phyloP scores from a whole-genome alignment of 2,329 filamentous ascomycete genomes.

The Colletotrichum sidae region DNA sequence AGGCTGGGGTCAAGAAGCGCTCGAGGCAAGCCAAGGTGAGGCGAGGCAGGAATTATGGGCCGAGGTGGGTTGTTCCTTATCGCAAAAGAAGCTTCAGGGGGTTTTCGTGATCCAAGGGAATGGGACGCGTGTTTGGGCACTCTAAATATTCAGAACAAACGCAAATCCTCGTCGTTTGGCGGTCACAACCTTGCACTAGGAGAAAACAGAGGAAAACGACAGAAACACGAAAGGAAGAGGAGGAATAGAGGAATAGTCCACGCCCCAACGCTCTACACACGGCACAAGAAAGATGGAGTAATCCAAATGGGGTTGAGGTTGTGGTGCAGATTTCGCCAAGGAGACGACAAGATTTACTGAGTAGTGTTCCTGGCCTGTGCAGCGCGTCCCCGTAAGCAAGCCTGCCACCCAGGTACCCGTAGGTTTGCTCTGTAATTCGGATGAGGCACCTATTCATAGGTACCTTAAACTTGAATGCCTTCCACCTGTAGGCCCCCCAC shows the following conservation, averaged over 20 bases:
- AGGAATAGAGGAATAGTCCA: not conserved
- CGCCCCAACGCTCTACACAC: not conserved
- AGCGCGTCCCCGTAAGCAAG: too few species aligned
- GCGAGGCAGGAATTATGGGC: not conserved
- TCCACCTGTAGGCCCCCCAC: too few species aligned
- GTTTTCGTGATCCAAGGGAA: not conserved
- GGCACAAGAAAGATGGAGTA: constrained; percentile 2
- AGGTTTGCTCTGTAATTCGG: not conserved
- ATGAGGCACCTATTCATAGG: too few species aligned
- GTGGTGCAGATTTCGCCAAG: constrained; percentile 21
- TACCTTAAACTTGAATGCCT: too few species aligned
- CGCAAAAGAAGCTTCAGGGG: not conserved
- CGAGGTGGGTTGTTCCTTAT: not conserved
- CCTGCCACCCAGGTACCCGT: not conserved
- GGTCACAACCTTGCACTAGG: too few species aligned
- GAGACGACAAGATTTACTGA: not conserved
- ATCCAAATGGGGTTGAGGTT: not conserved
- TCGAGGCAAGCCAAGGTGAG: too few species aligned
- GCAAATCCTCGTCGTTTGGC: too few species aligned
- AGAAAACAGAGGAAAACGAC: not conserved
- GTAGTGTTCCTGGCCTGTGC: too few species aligned
- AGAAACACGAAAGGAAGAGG: not conserved
- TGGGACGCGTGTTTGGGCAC: not conserved
- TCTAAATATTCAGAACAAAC: not conserved
- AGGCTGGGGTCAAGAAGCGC: too few species aligned